Conservation (phyloP, 768 basidiomycete species). For the Hericium rajendrae region DNA sequence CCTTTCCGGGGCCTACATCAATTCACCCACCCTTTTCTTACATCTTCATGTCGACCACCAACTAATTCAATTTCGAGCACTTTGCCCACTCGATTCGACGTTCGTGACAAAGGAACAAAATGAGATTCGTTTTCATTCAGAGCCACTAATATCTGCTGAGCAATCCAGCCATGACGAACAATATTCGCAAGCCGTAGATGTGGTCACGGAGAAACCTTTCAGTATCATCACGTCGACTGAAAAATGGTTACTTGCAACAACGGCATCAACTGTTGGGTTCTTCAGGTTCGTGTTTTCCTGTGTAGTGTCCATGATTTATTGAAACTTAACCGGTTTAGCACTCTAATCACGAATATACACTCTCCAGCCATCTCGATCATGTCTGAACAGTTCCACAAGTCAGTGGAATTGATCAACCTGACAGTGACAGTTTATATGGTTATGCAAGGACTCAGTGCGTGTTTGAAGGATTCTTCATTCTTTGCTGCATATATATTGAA, state of each 20-base stretch:
- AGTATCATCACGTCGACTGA: constrained; percentile 45
- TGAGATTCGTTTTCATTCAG: neutral
- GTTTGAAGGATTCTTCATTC: too few relatives aligned
- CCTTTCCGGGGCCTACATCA: too few relatives aligned
- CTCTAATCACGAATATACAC: constrained; percentile 69
- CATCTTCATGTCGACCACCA: too few relatives aligned
- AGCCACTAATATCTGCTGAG: too few relatives aligned
- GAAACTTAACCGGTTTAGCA: constrained; percentile 25
- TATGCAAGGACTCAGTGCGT: constrained; percentile 51
- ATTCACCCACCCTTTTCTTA: too few relatives aligned
- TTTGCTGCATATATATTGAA: too few relatives aligned
- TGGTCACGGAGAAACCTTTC: constrained; percentile 13
- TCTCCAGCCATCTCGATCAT: constrained; percentile 71
- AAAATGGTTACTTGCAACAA: constrained; percentile 60
- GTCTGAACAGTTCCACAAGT: constrained; percentile 49
- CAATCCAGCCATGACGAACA: too few relatives aligned
- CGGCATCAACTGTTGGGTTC: constrained; percentile 45
- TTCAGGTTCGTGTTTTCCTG: constrained; percentile 39
- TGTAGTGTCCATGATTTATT: neutral
- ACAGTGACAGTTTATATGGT: constrained; percentile 74
- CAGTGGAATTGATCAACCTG: constrained; percentile 65
- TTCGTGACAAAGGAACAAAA: neutral
- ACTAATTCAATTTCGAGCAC: too few relatives aligned
- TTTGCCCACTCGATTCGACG: too few relatives aligned
- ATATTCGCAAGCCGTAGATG: too few relatives aligned